Base-by-base conservation (phyloP, 2,329 filamentous ascomycete species). In the Cercospora citrullina region DNA sequence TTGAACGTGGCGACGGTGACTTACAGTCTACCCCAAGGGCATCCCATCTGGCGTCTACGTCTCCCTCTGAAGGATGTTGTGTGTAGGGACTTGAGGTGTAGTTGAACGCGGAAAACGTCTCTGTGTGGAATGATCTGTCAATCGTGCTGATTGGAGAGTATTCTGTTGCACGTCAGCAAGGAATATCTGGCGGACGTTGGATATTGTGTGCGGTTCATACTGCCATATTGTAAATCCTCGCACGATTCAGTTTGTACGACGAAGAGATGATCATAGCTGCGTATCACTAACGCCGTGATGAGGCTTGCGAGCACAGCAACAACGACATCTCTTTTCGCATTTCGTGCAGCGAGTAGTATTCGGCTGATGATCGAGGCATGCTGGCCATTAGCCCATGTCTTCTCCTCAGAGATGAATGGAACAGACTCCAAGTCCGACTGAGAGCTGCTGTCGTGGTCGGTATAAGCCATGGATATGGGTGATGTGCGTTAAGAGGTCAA, bases 351-450 rank as follows among this genome's bases (percentile, higher is more conserved):
- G 8, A 28, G 9, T 16, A 14, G 2, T 1, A 21, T 16, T 21
- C 30, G 55, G 21, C 31, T 59, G n/a, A 18, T 1, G 2, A 59
- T 36, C 4, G 16, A 21, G 7, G 2, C 31, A 31, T 28, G 55
- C 9, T 26, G 26, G 26, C 2, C 26, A 26, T 26, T 26, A 26
- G 26, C 26, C 26, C 26, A 26, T 59, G 28, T 5, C 12, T 36
- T 59, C 16, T 59, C 30, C 16, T 23, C 16, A 14, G 55, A 59
- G 12, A 59, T 59, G 30, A 59, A 59, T 31, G 55, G 55, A 4
- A 36, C 55, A 16, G 55, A 59, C 55, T 59, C 28, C 30, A 59
- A 16, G 10, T 59, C 55, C 4, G 55, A 59, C 33, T 33, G 55
- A 9, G 55, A 59, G 31, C 55, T 59, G 28, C 3, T 33, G 28